Conservation (phyloP, 2,329 filamentous ascomycete species). For the Myriosclerotinia curreyana region DNA sequence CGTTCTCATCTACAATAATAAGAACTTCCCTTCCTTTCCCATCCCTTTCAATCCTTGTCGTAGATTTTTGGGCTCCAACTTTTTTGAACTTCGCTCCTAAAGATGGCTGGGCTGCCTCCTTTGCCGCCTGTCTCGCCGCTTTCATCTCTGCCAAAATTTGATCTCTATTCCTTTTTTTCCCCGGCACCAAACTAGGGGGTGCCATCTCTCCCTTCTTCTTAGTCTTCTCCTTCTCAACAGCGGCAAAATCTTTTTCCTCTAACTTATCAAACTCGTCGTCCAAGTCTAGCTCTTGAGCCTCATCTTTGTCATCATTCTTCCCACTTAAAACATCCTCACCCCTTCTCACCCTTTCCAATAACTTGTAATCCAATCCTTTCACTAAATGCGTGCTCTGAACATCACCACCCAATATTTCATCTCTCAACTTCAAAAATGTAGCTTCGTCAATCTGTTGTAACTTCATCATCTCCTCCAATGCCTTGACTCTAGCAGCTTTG, state of each 20-base stretch:
- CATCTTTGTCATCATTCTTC: constrained; percentile 32
- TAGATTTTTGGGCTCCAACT: constrained; percentile 55
- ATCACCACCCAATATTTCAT: constrained; percentile 80
- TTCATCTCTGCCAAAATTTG: constrained; percentile 67
- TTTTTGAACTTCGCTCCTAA: constrained; percentile 63
- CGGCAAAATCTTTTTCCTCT: constrained; percentile 53
- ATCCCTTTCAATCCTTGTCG: constrained; percentile 59
- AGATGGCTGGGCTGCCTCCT: constrained; percentile 48
- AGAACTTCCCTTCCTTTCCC: constrained; percentile 60
- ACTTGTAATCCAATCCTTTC: constrained; percentile 84
- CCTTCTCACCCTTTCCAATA: constrained; percentile 65
- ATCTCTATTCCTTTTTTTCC: constrained; percentile 61
- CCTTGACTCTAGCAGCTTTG: constrained; percentile 65
- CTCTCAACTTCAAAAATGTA: constrained; percentile 71
- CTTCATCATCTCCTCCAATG: constrained; percentile 78
- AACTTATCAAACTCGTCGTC: constrained; percentile 66
- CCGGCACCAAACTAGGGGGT: constrained; percentile 49
- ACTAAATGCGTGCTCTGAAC: constrained; percentile 78
- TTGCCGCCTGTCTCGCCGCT: constrained; percentile 58
- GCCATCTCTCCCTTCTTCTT: constrained; percentile 60
- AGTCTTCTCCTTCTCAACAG: constrained; percentile 48
- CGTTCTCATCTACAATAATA: constrained; percentile 64
- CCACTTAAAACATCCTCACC: constrained; percentile 44
- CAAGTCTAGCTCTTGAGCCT: constrained; percentile 41
- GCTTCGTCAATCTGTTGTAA: constrained; percentile 77